These are phyloP conservation scores for Cardamine chenopodiifolia DNA, from an alignment of 345 rosid genomes.

Conservation along the genomic window DNA sequence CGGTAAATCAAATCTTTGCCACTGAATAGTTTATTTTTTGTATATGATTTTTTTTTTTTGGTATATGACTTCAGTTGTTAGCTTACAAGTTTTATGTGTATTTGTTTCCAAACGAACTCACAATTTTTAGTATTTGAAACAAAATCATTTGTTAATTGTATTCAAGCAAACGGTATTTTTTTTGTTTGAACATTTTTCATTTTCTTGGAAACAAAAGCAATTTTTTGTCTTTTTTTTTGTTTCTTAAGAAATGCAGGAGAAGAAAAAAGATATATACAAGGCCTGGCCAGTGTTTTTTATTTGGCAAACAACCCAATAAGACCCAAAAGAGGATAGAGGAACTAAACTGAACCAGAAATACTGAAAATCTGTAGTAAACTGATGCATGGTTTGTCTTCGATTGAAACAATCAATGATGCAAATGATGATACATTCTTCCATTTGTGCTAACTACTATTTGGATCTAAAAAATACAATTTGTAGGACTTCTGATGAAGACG, in stretches of 20 bases:
- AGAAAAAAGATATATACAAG: not conserved
- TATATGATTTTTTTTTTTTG: too few relatives aligned
- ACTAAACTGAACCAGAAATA: not conserved
- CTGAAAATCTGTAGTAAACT: not conserved
- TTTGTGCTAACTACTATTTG: too few relatives aligned
- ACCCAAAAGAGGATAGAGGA: not conserved
- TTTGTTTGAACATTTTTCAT: too few relatives aligned
- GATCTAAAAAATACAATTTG: too few relatives aligned
- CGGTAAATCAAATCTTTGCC: not conserved
- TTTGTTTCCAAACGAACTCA: not conserved
- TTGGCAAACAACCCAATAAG: not conserved
- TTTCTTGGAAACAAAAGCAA: not conserved
- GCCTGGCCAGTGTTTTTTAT: not conserved
- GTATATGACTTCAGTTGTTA: not conserved
- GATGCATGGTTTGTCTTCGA: not conserved
- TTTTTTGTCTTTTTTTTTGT: not conserved
- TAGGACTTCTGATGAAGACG: too few relatives aligned
- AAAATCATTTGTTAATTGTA: not conserved
- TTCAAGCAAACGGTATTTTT: not conserved
- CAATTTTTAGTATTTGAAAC: not conserved
- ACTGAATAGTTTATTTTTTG: not conserved
- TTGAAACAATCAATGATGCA: not conserved
- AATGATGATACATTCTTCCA: not conserved
- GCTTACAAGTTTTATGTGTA: not conserved
- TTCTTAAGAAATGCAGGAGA: not conserved